Conservation (phyloP, 768 basidiomycete species). For the Tulasnella sp. region DNA sequence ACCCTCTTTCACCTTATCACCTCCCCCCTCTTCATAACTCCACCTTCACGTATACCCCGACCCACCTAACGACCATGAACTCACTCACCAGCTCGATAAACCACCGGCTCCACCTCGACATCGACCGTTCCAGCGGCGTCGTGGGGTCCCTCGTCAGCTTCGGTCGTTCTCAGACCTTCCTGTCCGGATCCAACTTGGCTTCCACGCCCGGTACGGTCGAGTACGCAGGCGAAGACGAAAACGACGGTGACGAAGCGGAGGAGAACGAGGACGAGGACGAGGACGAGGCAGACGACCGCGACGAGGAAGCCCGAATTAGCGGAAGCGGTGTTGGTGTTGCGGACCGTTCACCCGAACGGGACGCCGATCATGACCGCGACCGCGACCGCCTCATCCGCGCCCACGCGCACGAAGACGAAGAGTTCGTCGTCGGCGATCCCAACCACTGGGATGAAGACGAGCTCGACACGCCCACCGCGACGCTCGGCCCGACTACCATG, state of each 20-base stretch:
- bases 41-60: no score
- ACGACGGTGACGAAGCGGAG: background rate
- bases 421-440: background rate
- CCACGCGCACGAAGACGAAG: background rate
- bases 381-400: background rate
- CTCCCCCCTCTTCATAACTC: background rate
- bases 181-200: slow-evolving; percentile 5
- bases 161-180: slow-evolving; percentile 10
- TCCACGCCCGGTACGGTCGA: background rate
- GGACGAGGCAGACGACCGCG: background rate
- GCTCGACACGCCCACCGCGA: background rate
- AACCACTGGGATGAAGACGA: background rate
- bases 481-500: background rate
- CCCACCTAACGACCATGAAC: no score
- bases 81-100: background rate
- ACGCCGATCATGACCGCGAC: background rate
- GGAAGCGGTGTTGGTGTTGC: no score
- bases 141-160: slow-evolving; percentile 9
- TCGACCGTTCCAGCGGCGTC: slow-evolving; percentile 5
- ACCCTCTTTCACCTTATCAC: background rate
- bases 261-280: background rate
- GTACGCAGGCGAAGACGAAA: slow-evolving; percentile 7
- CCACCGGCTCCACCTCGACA: background rate
- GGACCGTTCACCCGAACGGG: background rate
- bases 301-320: no score